Base-by-base conservation (phyloP, 2,329 filamentous ascomycete genomes). In the Aspergillus spinulosporus region DNA sequence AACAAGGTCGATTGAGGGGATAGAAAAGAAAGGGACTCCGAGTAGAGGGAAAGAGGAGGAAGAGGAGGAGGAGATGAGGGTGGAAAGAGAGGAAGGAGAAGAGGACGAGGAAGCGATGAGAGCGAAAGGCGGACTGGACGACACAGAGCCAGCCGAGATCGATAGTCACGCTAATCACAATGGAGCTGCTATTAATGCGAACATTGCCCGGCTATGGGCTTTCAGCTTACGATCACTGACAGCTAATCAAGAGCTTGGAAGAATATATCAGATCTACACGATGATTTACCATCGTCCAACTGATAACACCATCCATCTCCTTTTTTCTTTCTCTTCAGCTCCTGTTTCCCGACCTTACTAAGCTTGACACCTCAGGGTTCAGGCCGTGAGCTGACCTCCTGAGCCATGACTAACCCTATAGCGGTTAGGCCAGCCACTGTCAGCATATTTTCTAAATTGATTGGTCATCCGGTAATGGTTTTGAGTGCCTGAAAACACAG, bases 121-220 rank as follows among this genome's bases (percentile, higher is more conserved):
- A 31, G 34, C 21, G 39, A 21, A 21, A 21, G 21, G 21, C 21
- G 21, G 21, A 21, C 21, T 21, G 21, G 21, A 21, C 21, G 39
- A 46, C 50, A 52, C 31, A 52, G 39, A 42, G 29, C 29, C 49
- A 37, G 49, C 50, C 50, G 52, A 49, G 48, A 49, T 57, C 48
- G 42, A 56, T 48, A 57, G 44, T 52, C 43, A 50, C 46, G 48
- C 42, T 56, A 56, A 47, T 57, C 49, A 57, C 52, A 57, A 49
- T 54, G 34, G 36, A 52, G 39, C 32, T 47, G 34, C 31, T 49
- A 45, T 45, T 53, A 48, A 21, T 14, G 45, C 29, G 15, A 31
- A 36, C 31, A 45, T 12, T 31, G 21, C 29, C 44, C 12, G 21
- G 21, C 21, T 21, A 21, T 21, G 21, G 21, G 21, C 21, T 21